Conservation (phyloP, 1,284 basidiomycete genomes). For the Athelia psychrophila region DNA sequence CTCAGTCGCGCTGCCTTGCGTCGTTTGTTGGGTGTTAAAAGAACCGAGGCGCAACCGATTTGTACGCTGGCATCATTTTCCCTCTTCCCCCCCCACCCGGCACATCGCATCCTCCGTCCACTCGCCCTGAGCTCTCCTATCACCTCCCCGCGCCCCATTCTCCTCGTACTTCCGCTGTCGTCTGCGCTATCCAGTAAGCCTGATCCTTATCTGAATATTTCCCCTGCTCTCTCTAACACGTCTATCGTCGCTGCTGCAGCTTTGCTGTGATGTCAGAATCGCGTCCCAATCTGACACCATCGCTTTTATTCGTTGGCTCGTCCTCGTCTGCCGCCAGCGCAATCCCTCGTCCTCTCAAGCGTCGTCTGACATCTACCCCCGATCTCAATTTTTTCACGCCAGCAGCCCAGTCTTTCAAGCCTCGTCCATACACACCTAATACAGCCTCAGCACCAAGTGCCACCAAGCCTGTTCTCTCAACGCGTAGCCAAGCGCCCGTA, state of each 20-base stretch:
- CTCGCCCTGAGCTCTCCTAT: no score
- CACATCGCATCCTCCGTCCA: slow-evolving; percentile 5
- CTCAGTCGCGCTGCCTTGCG: no score
- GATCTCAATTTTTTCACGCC: slow-evolving; percentile 57
- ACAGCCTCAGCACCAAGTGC: slow-evolving; percentile 17
- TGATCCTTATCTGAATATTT: no score
- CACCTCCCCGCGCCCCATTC: slow-evolving; percentile 6
- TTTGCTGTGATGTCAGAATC: slow-evolving; percentile 26
- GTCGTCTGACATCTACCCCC: slow-evolving; percentile 41
- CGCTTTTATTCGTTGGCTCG: slow-evolving; percentile 19
- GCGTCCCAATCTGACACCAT: slow-evolving; percentile 18
- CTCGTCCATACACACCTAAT: slow-evolving; percentile 52
- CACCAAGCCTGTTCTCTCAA: slow-evolving; percentile 16
- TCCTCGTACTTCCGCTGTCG: background rate
- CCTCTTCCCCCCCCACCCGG: slow-evolving; percentile 6
- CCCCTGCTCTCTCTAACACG: background rate
- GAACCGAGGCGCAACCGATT: no score
- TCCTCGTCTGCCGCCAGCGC: slow-evolving; percentile 15
- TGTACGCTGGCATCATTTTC: background rate
- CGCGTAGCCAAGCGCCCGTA: slow-evolving; percentile 16
- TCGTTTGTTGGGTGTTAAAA: no score
- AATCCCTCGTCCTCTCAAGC: slow-evolving; percentile 39
- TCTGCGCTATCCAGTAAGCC: no score
- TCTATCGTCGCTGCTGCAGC: slow-evolving; percentile 5
- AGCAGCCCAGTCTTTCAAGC: slow-evolving; percentile 55